Evolutionary conservation across 1,284 basidiomycete genomes (phyloP), one percentile per base, ranked within the genome.

Genomic region (Spongispora temasekensis): DNA sequence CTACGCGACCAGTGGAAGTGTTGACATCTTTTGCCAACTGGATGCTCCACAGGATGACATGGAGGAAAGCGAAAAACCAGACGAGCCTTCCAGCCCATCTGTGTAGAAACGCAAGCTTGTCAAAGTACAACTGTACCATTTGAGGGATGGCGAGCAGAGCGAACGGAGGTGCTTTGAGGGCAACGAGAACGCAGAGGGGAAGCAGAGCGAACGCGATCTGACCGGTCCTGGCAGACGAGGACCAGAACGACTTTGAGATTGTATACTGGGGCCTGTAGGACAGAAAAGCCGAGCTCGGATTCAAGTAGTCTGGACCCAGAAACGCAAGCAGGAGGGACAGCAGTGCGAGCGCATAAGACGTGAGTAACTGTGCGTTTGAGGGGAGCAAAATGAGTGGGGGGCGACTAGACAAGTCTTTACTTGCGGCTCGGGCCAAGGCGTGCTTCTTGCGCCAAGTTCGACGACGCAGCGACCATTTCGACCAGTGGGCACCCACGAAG

Each of bases 141-240:
- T 84, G 84, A 0, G 86, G 83, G 27, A 89, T 78, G n/a, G 92
- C 86, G 67, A 94, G 85, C 50, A 94, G 69, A 54, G 92, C 93
- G 68, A 94, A 89, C 0, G 94, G 94, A 13, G 90, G 87, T 4
- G 90, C 82, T 73, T 94, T 95, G 72, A 95, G 82, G 4, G 89
- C 92, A 60, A 94, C 83, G 12, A 94, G 79, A 58, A 95, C 80
- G 58, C 87, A 86, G 19, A 95, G 81, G 1, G 93, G 93, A 31
- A 92, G 80, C 31, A 95, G 80, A 2, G 91, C 87, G 68, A 93
- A 94, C 2, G 90, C 86, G 59, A 94, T 88, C 61, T 90, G 79
- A 1, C 93, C 93, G 10, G 87, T 84, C 25, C 93, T 81, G 31
- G 84, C 85, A 19, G 88, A 90, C 0, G 86, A 79, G 0, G 91